Conservation (phyloP, 169 alveolate species). For the Plasmodium vivax region DNA sequence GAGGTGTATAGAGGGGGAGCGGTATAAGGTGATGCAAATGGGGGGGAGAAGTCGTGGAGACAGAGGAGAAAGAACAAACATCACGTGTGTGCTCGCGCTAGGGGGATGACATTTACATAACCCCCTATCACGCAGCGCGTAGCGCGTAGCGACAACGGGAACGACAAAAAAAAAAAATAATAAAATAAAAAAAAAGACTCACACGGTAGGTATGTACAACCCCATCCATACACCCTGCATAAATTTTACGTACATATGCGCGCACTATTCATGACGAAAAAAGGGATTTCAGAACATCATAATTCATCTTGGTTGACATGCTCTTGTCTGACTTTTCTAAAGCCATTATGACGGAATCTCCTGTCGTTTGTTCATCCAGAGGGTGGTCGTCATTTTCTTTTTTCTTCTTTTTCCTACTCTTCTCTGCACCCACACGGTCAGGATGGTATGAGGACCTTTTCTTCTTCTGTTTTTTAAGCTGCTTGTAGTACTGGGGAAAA, state of each 20-base stretch:
- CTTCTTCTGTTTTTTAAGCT: slow-evolving; percentile 80
- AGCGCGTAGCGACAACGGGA: neutral
- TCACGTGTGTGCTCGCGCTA: neutral
- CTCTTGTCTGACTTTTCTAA: slow-evolving; percentile 55
- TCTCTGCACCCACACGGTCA: slow-evolving; percentile 76
- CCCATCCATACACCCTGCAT: neutral
- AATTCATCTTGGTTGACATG: slow-evolving; percentile 35
- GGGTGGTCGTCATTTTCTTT: slow-evolving; percentile 75
- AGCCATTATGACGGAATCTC: slow-evolving; percentile 67
- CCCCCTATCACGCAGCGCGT: neutral
- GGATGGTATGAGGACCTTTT: slow-evolving; percentile 49
- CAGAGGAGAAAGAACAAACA: neutral
- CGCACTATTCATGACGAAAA: slow-evolving; percentile 16
- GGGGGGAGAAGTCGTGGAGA: neutral
- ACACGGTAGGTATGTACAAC: neutral
- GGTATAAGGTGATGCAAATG: neutral
- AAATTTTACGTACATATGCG: neutral
- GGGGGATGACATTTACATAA: neutral
- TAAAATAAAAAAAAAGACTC: neutral
- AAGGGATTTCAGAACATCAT: slow-evolving; percentile 64
- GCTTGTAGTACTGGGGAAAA: slow-evolving; percentile 85
- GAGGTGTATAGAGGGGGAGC: neutral
- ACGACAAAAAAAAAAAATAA: no score
- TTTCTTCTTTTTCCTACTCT: slow-evolving; percentile 67
- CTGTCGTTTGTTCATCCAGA: slow-evolving; percentile 34